Conservation (phyloP, 345 rosid species). For the Eucalyptus cloeziana region DNA sequence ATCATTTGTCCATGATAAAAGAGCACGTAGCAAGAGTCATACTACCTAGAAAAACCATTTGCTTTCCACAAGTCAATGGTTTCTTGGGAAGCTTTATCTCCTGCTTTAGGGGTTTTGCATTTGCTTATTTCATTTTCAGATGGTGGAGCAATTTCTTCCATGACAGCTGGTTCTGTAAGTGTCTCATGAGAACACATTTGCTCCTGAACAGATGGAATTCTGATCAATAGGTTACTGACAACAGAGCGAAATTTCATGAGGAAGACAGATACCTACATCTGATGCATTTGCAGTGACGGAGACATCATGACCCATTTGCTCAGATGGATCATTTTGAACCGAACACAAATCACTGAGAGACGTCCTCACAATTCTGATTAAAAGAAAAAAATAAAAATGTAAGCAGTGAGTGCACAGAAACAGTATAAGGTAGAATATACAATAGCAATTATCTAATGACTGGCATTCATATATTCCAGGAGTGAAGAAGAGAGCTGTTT, state of each 20-base stretch:
- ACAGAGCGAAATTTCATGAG: neutral
- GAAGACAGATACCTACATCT: constrained; percentile 18
- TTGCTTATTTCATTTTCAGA: constrained; percentile 24
- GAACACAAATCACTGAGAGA: constrained; percentile 48
- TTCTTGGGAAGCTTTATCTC: constrained; percentile 65
- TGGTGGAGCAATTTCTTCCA: constrained; percentile 23
- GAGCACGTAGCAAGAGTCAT: neutral
- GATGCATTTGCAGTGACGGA: constrained; percentile 13
- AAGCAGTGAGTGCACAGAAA: neutral
- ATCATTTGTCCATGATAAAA: neutral
- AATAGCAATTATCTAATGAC: neutral
- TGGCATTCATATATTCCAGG: neutral
- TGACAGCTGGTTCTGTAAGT: neutral
- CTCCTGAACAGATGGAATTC: constrained; percentile 13
- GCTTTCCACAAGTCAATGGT: constrained; percentile 52
- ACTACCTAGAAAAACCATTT: constrained; percentile 83
- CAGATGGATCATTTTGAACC: constrained; percentile 6
- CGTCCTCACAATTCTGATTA: constrained; percentile 50
- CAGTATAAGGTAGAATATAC: neutral
- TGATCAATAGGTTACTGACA: neutral
- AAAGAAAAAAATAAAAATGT: neutral
- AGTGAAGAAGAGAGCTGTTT: neutral
- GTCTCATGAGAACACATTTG: constrained; percentile 9
- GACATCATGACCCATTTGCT: constrained; percentile 5
- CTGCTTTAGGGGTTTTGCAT: constrained; percentile 56